Evolutionary conservation across 1,139 yeast species (phyloP), one percentile per base, ranked within the genome.

Genomic region (Yamadazyma dushanensis): DNA sequence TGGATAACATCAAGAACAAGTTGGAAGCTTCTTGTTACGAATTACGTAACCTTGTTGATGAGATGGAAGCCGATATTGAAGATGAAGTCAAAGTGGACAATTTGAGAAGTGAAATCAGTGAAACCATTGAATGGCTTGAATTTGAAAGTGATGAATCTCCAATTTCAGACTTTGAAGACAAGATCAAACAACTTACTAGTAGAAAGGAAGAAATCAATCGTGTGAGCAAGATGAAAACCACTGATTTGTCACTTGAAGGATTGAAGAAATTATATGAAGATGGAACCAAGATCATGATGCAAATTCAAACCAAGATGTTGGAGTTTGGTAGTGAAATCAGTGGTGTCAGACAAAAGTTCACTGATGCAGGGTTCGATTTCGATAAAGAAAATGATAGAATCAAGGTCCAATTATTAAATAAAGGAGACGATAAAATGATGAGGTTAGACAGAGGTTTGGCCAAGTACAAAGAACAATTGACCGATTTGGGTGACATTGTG

Each of bases 81-180:
- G 49, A 56, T 8, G 64, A 63, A 9, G 47, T 73, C 14, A 65
- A 74, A 5, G 46, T 68, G 1, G 53, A 55, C 0, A 46, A 46
- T 8, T 49, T 54, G 26, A 44, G 50, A 20, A 29, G 44, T 3
- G 45, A 47, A 23, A 72, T 83, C 2, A 45, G 64, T 20, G 81
- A 78, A 16, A 62, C 71, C 16, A 61, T 84, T 35, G 94, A 84
- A 44, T 87, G 96, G 96, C 64, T 88, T 25, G 95, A 87, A 37
- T 80, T 76, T 46, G 90, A 82, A 16, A 75, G 87, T 36, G 85
- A 79, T 38, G 67, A 65, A 20, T 75, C 87, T 1, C 45, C 69
- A 1, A 41, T 70, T 27, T 64, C 63, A n/a, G 74, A 63, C 8
- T 56, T 78, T 29, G 49, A 58, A 31, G 46, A 40, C 1, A 66